phyloP scores from a whole-genome alignment of 148 eudicot genomes.

The Dysphania ambrosioides region DNA sequence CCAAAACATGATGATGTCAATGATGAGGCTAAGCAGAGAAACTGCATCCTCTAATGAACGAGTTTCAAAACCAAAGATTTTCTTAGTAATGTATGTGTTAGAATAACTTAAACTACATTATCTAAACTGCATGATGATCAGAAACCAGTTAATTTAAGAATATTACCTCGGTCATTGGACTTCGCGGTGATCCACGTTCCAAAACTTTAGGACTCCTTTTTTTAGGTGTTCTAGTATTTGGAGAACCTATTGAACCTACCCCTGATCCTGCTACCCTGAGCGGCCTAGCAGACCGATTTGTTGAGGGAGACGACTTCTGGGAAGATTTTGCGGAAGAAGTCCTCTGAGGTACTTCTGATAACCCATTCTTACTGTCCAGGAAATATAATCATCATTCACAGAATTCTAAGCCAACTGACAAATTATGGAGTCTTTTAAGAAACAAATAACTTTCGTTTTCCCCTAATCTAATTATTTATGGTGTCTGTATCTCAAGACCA shows the following conservation, averaged over 20 bases:
- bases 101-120: not conserved
- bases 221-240: constrained; percentile 53
- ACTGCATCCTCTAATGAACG: not conserved
- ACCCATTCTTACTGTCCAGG: constrained; percentile 41
- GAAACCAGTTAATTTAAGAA: not conserved
- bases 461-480: not conserved
- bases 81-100: not conserved
- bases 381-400: constrained; percentile 5
- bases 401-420: not conserved
- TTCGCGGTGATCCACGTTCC: constrained; percentile 61
- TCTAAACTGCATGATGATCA: not conserved
- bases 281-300: constrained; percentile 49
- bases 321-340: constrained; percentile 42
- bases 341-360: constrained; percentile 53
- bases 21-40: not conserved
- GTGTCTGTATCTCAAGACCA: not conserved
- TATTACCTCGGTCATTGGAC: constrained; percentile 61
- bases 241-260: constrained; percentile 47
- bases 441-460: not conserved
- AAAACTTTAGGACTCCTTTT: constrained; percentile 64
- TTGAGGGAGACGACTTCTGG: constrained; percentile 53
- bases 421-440: not conserved
- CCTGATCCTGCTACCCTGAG: constrained; percentile 51
- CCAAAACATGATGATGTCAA: not conserved
- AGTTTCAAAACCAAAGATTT: not conserved